Base-by-base conservation (phyloP, 805 yeast genomes). In the Kuraishia ogatae region DNA sequence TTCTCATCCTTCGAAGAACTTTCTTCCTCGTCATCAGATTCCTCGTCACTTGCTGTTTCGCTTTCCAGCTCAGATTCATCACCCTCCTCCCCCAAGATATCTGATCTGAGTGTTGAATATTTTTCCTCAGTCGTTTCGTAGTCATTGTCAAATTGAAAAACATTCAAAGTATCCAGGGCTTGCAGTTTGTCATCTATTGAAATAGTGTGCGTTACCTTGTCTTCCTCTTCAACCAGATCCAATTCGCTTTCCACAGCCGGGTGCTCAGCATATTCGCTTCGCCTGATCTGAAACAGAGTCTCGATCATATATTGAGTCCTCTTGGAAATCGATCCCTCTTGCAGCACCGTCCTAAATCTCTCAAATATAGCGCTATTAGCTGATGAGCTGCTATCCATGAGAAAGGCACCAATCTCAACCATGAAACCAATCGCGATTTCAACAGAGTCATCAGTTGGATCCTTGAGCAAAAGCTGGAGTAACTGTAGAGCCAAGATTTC, bases 201-300 rank as follows among this genome's bases (percentile, higher is more conserved):
- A 3, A 86, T 61, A 52, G 75, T 68, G 63, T 87, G 91, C 0
- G 82, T 74, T 5, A 76, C 69, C 55, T 75, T 77, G 56, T 85
- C 91, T 0, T 82, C 85, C 20, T 81, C 85, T 29, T 82, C 87
- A 0, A 85, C 85, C 51, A 81, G 65, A 66, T 85, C 91, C 24
- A 85, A 69, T 2, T 71, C 81, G 20, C 71, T 70, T 3, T 69
- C 70, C 1, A 85, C 61, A 0, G 69, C 60, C 3, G 77, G 77
- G 47, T 62, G 65, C 1, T 71, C 71, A 24, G 62, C 63, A 57
- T 73, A 83, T 3, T 74, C 73, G 2, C 66, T 69, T 60, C 78
- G 73, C 50, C 87, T 69, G n/a, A 71, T 59, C 51, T 74, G 73
- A 58, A 89, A 77, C 13, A 87, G 59, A 2, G 69, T 72, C 55